Conservation (phyloP, 306 rosid genomes). For the Erythrophleum fordii region DNA sequence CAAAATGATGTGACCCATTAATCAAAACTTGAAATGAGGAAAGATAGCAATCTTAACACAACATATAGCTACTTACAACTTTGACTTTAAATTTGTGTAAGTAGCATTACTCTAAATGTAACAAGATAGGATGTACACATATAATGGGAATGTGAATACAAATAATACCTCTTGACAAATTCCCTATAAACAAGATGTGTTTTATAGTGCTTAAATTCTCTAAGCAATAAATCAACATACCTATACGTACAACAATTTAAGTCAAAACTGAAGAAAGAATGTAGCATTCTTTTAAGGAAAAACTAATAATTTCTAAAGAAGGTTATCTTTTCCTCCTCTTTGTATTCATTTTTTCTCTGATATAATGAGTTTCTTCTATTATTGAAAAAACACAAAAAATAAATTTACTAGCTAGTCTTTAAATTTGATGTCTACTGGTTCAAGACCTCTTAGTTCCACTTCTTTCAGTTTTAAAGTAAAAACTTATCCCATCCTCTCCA, state of each 20-base stretch:
- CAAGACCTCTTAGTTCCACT: background rate
- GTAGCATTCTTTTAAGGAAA: conserved; percentile 11
- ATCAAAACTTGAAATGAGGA: conserved; percentile 79
- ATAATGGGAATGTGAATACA: conserved; percentile 32
- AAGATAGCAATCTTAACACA: conserved; percentile 32
- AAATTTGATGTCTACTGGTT: background rate
- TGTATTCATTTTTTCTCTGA: background rate
- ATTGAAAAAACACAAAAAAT: background rate
- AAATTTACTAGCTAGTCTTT: background rate
- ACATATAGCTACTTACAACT: conserved; percentile 31
- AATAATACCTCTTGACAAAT: conserved; percentile 84
- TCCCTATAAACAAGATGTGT: conserved; percentile 94
- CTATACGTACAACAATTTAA: conserved; percentile 55
- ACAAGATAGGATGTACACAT: background rate
- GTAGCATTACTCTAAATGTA: background rate
- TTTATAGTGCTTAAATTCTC: conserved; percentile 97
- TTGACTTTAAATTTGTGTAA: background rate
- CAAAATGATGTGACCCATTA: conserved; percentile 91
- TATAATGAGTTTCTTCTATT: background rate
- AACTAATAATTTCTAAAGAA: background rate
- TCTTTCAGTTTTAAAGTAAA: background rate
- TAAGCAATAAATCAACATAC: conserved; percentile 93
- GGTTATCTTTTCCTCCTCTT: background rate
- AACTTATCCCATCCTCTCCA: background rate
- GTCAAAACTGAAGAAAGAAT: conserved; percentile 42